Evolutionary conservation across 257 asterid genomes (phyloP), one percentile per base, ranked within the genome.

Genomic region (Solanum pimpinellifolium): DNA sequence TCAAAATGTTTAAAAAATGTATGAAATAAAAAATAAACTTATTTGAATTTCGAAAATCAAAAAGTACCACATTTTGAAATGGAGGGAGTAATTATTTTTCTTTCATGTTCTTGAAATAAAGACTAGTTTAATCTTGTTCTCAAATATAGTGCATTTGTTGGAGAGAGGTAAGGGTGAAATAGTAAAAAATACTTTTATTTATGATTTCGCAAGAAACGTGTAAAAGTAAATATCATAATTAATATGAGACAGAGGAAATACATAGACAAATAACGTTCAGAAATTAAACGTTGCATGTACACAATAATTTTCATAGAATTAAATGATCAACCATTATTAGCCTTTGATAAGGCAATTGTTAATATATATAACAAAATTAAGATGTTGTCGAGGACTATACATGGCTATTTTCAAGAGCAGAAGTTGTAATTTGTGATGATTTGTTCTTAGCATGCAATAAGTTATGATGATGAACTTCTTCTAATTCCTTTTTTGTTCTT

Each of bases 371-470:
- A 5, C 39, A 35, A 35, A 18, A 60, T 60, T 60, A 60, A 60
- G 14, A 44, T 25, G 62, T 25, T 78, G 84, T 1, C 46, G 65
- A 62, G 46, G 42, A 44, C 25, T 60, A 84, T 9, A 41, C n/a
- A 80, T 75, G 76, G 39, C 89, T 87, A 65, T 86, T 91, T 46
- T 89, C 89, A 89, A 90, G 90, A 78, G 70, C 82, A 33, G 69
- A 49, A 44, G 88, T 87, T 86, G 44, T 83, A 73, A 77, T 78
- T 69, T 89, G 88, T 69, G 72, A 86, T 66, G 81, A n/a, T 46
- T 83, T 72, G 13, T 86, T 62, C 9, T 78, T 78, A 27, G 85
- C 77, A 56, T 83, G 72, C 83, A 85, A 31, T 16, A 70, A 59
- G 39, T 74, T 82, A 29, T 29, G 31, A 29, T 29, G 31, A 29